Conservation (phyloP, 805 yeast species). For the Cyberlindnera nakhonratchasimensis region DNA sequence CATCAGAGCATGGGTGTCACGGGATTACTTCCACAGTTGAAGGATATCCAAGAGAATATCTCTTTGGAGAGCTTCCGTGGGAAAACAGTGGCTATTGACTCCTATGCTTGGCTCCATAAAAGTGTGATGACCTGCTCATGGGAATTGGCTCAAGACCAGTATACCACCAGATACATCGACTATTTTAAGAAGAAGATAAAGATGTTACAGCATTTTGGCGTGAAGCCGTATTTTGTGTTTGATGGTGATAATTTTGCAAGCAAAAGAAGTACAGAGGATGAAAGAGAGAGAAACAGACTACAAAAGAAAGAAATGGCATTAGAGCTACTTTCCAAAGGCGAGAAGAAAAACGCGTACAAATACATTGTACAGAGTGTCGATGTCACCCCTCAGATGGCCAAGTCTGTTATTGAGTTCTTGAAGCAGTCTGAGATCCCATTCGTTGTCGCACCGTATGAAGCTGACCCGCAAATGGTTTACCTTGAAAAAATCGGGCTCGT, state of each 20-base stretch:
- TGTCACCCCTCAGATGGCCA: slow-evolving; percentile 89
- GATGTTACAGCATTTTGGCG: slow-evolving; percentile 61
- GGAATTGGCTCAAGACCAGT: slow-evolving; percentile 68
- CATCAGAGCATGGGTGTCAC: slow-evolving; percentile 67
- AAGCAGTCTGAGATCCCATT: slow-evolving; percentile 54
- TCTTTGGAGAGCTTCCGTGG: slow-evolving; percentile 64
- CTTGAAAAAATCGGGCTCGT: slow-evolving; percentile 72
- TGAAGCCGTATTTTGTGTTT: slow-evolving; percentile 83
- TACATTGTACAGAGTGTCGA: slow-evolving; percentile 77
- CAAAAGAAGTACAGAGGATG: slow-evolving; percentile 67
- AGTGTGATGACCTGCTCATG: slow-evolving; percentile 80
- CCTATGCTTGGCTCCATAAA: slow-evolving; percentile 94
- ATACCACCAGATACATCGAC: slow-evolving; percentile 69
- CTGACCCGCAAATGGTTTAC: slow-evolving; percentile 95
- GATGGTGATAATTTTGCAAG: slow-evolving; percentile 89
- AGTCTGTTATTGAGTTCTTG: slow-evolving; percentile 71
- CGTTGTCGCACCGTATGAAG: slow-evolving; percentile 97
- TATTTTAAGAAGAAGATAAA: slow-evolving; percentile 65
- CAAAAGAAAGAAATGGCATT: slow-evolving; percentile 58
- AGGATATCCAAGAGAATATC: slow-evolving; percentile 62
- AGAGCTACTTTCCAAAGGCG: slow-evolving; percentile 48
- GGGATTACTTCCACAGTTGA: slow-evolving; percentile 77
- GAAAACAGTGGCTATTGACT: slow-evolving; percentile 84
- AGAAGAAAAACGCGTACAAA: slow-evolving; percentile 57
- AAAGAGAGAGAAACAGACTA: slow-evolving; percentile 54